Evolutionary conservation across 805 yeast genomes (phyloP), one percentile per base, ranked within the genome.

Genomic region (Pichia exigua): DNA sequence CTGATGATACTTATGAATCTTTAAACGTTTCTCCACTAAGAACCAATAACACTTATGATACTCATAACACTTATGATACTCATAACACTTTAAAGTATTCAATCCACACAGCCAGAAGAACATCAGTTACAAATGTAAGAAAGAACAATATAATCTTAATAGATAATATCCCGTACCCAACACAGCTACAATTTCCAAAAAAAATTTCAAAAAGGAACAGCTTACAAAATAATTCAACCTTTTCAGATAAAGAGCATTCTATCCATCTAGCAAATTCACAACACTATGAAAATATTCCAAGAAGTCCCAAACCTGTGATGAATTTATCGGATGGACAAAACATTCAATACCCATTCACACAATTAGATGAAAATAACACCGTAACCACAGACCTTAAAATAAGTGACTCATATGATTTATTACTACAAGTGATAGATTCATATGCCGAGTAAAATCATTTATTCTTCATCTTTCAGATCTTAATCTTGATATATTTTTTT

Each of bases 141-240:
- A 48, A 46, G 20, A 54, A 56, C 13, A 55, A 55, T 18, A 63
- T 58, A 42, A 50, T 64, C 15, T 51, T 63, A 45, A 51, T 64
- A 21, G 54, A 65, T 44, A 64, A 61, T 5, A 45, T 64, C 8
- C 69, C 69, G 3, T 65, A 57, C 51, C 69, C 69, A 8, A 41
- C 55, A 11, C 60, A 59, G 38, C 55, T 65, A 17, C 57, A 54
- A 2, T 64, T 65, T 32, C 69, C 69, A 0, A 53, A 56, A 24
- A 65, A 65, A 50, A 63, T 65, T 12, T 58, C 67, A 6, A 39
- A 46, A 13, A 47, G 46, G 43, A 27, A 40, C 20, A 22, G 28
- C 17, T 35, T 35, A n/a, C 18, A n/a, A n/a, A 35, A 17, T 35
- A 20, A n/a, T 35, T 35, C 11, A 35, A 35, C 39, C 17, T 7